phyloP scores from a whole-genome alignment of 2,329 filamentous ascomycete species.

The Colletotrichum acutatum region DNA sequence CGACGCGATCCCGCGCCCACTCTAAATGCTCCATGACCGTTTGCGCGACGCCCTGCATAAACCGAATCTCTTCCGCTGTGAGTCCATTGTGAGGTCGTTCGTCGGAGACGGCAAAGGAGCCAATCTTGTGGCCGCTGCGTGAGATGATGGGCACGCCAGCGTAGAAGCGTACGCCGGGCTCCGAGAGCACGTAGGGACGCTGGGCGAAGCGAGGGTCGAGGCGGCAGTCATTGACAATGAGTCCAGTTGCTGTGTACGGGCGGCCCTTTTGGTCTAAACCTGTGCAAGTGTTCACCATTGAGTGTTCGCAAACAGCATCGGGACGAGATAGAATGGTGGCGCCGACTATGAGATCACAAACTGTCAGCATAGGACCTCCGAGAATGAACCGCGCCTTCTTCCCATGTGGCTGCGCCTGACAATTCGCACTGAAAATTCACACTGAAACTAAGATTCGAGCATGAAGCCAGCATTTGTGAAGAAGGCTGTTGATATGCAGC shows the following conservation, averaged over 20 bases:
- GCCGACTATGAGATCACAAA: constrained; percentile 10
- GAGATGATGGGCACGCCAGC: constrained; percentile 68
- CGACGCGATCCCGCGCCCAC: constrained; percentile 62
- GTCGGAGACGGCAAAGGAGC: constrained; percentile 69
- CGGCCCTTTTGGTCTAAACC: constrained; percentile 39
- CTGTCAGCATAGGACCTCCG: constrained; percentile 22
- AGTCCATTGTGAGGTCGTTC: constrained; percentile 64
- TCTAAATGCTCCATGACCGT: constrained; percentile 72
- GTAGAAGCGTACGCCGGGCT: constrained; percentile 49
- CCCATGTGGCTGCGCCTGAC: neutral
- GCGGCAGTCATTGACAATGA: constrained; percentile 45
- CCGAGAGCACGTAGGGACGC: constrained; percentile 46
- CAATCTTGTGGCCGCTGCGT: constrained; percentile 64
- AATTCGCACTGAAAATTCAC: neutral
- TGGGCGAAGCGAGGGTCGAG: constrained; percentile 46
- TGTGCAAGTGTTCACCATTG: constrained; percentile 39
- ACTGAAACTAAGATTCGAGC: neutral
- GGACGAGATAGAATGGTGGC: constrained; percentile 42
- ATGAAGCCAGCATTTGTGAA: neutral
- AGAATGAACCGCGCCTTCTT: neutral
- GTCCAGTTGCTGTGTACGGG: constrained; percentile 42
- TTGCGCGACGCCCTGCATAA: constrained; percentile 65
- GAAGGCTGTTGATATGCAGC: neutral
- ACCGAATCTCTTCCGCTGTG: constrained; percentile 57
- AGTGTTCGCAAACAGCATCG: constrained; percentile 48